phyloP scores from a whole-genome alignment of 768 basidiomycete species.

The Mycena latifolia region DNA sequence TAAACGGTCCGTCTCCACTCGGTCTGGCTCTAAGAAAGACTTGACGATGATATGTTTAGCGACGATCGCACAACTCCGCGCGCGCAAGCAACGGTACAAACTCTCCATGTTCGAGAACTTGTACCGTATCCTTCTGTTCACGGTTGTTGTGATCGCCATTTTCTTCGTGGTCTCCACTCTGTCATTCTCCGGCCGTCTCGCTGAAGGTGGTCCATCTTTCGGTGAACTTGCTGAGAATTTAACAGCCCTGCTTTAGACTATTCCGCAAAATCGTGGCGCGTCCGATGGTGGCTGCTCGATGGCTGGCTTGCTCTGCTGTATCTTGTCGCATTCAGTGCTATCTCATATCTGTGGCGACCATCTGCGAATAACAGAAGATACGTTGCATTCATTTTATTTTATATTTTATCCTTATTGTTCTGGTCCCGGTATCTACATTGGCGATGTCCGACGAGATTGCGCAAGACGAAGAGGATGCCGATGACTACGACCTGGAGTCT shows the following conservation, averaged over 20 bases:
- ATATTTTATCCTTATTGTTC: conserved; percentile 35
- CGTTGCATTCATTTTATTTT: conserved; percentile 46
- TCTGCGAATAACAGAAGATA: conserved; percentile 90
- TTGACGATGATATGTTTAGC: conserved; percentile 58
- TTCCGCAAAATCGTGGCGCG: conserved; percentile 89
- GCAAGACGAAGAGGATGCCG: conserved; percentile 93
- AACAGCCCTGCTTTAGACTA: conserved; percentile 69
- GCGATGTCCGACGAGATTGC: conserved; percentile 98
- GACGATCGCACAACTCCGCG: conserved; percentile 88
- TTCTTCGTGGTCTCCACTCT: conserved; percentile 96
- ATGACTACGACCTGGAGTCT: conserved; percentile 90
- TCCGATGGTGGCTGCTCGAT: conserved; percentile 96
- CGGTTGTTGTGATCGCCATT: conserved; percentile 83
- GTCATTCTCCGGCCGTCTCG: conserved; percentile 90
- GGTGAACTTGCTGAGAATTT: conserved; percentile 12
- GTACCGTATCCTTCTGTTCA: conserved; percentile 85
- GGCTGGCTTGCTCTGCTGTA: conserved; percentile 95
- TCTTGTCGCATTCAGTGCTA: conserved; percentile 80
- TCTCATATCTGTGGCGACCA: conserved; percentile 95
- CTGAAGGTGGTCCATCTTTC: conserved; percentile 75
- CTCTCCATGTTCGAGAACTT: conserved; percentile 90
- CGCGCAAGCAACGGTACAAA: conserved; percentile 90
- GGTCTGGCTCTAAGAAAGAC: neutral
- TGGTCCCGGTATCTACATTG: conserved; percentile 67
- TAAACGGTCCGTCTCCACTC: conserved; percentile 73